Base-by-base conservation (phyloP, 305 asterid species). In the Salvia sclarea region DNA sequence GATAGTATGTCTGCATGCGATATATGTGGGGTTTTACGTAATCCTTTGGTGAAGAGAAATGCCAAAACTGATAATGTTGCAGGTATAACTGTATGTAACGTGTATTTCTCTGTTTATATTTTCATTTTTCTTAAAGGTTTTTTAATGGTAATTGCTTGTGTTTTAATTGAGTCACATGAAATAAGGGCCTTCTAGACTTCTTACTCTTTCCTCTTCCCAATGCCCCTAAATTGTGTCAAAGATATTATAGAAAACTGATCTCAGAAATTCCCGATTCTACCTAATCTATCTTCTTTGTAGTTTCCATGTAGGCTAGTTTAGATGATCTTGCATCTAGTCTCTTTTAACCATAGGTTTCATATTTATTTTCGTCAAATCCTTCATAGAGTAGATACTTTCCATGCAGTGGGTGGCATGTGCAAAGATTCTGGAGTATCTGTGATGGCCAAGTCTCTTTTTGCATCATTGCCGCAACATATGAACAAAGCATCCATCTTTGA, bases 361-460 rank as follows among this genome's bases (percentile, higher is more conserved):
- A 8, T 61, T 45, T 47, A 28, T 73, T 66, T 73, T 62, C 71
- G 8, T 47, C 69, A 73, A 77, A 73, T 66, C 64, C 81, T 86
- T 88, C 80, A 82, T 82, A 79, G 89, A 83, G 79, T 86, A 85
- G 96, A 87, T 86, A 81, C 74, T 94, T 89, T 86, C 81, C 82
- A 56, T 89, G 96, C 96, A 91, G 96, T 82, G 85, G 96, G 87
- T 80, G 83, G 86, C 87, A 81, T 76, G 66, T 86, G 90, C 84
- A 91, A 84, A 83, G 87, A 81, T 80, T 85, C 78, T 87, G 92
- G 89, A 89, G 92, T 82, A 81, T 94, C 97, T 72, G 75, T 79
- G 77, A 82, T 94, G 97, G 94, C 98, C 80, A 80, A 86, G 90
- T 87, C 96, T 82, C 92, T 89, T 82, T 88, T 91, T 89, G 93